phyloP scores from a whole-genome alignment of 2,329 filamentous ascomycete genomes.

The Sarocladium strictum region DNA sequence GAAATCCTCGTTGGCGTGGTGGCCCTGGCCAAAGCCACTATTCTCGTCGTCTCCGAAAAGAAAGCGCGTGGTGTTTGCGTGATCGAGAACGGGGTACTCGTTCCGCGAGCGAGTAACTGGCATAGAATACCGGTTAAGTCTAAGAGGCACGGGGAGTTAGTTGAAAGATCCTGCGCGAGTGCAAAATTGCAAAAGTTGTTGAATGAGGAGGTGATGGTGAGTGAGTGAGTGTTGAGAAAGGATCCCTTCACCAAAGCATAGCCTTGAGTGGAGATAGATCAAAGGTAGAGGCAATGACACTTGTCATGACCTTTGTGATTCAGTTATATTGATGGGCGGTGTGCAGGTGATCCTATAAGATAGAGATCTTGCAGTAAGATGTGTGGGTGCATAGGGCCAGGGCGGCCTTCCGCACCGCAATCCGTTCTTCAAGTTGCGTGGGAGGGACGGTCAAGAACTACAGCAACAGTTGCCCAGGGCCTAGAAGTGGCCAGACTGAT shows the following conservation, averaged over 20 bases:
- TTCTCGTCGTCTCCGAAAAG: conserved; percentile 74
- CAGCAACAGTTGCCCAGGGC: too few relatives aligned
- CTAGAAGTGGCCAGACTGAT: too few relatives aligned
- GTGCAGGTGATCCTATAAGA: neutral
- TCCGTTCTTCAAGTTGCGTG: neutral
- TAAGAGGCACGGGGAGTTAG: conserved; percentile 25
- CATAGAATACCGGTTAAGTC: conserved; percentile 89
- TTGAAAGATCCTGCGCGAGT: neutral
- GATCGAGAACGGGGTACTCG: conserved; percentile 66
- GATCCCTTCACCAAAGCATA: neutral
- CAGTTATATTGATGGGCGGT: neutral
- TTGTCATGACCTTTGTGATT: neutral
- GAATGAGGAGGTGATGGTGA: neutral
- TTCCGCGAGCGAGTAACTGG: conserved; percentile 70
- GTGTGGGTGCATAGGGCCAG: conserved; percentile 3
- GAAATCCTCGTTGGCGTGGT: conserved; percentile 66
- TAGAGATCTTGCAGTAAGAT: neutral
- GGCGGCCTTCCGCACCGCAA: neutral
- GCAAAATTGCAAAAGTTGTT: neutral
- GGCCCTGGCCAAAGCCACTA: conserved; percentile 9
- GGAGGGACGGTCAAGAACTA: too few relatives aligned
- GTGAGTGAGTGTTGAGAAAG: neutral
- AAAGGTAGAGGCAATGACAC: neutral
- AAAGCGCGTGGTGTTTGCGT: conserved; percentile 80
- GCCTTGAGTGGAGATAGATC: neutral